Evolutionary conservation across 305 asterid species (phyloP).

Genomic region (Plantago coronopus): DNA sequence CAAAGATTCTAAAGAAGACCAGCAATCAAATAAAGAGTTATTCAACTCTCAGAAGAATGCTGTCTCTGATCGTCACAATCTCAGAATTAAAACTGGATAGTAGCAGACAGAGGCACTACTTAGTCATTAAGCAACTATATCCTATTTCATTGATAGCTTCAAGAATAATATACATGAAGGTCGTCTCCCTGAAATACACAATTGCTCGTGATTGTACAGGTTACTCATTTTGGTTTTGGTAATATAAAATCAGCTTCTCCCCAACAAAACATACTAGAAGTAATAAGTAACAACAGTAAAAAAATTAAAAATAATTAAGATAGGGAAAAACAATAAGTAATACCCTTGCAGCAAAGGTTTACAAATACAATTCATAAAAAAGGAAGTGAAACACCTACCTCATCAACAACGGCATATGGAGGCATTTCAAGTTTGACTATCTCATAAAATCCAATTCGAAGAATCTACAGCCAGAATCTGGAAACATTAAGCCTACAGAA

Average conservation of each 20-base stretch:
- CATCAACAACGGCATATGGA: constrained; percentile 89
- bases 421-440: constrained; percentile 87
- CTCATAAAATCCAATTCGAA: constrained; percentile 86
- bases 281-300: too few relatives aligned
- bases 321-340: too few relatives aligned
- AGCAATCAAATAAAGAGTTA: background rate
- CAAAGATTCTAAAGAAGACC: background rate
- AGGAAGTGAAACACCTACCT: constrained; percentile 36
- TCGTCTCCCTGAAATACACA: background rate
- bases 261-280: background rate
- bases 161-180: background rate
- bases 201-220: background rate
- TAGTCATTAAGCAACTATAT: background rate
- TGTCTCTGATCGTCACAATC: background rate
- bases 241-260: background rate
- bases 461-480: constrained; percentile 53
- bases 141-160: background rate
- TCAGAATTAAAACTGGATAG: constrained; percentile 6
- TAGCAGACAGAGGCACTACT: background rate
- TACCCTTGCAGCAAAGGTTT: background rate
- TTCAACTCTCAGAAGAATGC: background rate
- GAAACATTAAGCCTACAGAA: constrained; percentile 13
- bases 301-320: too few relatives aligned
- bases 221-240: background rate
- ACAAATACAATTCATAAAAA: background rate